Evolutionary conservation across 2,329 filamentous ascomycete genomes (phyloP), one percentile per base, ranked within the genome.

Genomic region (Fusarium sarcochroum): DNA sequence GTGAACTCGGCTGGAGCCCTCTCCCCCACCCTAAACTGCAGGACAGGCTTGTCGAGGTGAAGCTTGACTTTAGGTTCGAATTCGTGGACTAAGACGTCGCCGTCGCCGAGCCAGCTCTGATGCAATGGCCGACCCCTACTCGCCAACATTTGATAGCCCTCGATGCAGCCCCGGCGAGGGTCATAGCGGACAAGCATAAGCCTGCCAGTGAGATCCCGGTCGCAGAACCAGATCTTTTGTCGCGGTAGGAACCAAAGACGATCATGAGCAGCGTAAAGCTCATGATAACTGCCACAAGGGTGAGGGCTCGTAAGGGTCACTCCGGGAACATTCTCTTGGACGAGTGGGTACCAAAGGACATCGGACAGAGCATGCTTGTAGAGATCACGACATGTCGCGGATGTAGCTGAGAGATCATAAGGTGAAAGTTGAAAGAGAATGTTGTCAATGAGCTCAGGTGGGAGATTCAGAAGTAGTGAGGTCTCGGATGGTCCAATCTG

Each of bases 211-310:
- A 93, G 85, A 30, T 90, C 86, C 3, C 84, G 85, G 77, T 97
- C 93, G 61, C 89, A 87, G 75, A 97, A 95, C 94, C 94, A 98
- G 67, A 98, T 83, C 78, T 92, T 94, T 76, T 92, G 84, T 51
- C 87, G 89, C 0, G 92, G 85, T 2, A 98, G 83, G 74, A 97
- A 97, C 94, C 94, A 98, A 72, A 90, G 89, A 1, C 91, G 90
- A 67, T 96, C 87, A 76, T 96, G 92, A 20, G 89, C 85, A 41
- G 86, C 81, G 76, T 92, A 97, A 4, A 97, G 86, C 25, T 91
- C 85, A 58, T 87, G 88, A 79, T 90, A 97, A 23, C 84, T 89
- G 3, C 80, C 71, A 73, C 86, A 90, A 8, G 90, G 90, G 8
- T 83, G 84, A 0, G 90, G 83, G 2, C 84, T 83, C 2, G 79